These are phyloP conservation scores for Aspergillus taichungensis DNA, from an alignment of 495 filamentous ascomycete genomes.

Conservation along the genomic window DNA sequence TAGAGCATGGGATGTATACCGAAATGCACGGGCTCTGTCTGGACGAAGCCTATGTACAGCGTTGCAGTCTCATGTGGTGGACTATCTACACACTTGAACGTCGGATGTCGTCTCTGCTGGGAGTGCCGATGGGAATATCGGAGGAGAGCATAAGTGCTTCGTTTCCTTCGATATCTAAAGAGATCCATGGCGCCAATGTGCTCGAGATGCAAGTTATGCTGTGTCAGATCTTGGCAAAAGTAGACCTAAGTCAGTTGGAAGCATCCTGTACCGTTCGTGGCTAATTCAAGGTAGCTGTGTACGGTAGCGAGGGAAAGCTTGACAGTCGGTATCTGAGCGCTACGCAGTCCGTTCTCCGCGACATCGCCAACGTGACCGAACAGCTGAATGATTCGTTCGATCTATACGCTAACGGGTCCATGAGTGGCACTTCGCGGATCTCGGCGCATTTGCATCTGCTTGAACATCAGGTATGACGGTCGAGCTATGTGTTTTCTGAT, in stretches of 20 bases:
- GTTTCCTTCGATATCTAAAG: no score
- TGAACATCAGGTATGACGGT: background rate
- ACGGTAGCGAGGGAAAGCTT: background rate
- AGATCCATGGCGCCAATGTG: no score
- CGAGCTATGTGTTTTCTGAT: no score
- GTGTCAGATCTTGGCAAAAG: no score
- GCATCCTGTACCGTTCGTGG: no score
- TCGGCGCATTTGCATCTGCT: slow-evolving; percentile 1
- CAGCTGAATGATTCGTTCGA: background rate
- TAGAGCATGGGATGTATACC: slow-evolving; percentile 1
- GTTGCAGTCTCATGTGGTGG: background rate
- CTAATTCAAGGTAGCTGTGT: no score
- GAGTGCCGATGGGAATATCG: background rate
- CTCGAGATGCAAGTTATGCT: no score
- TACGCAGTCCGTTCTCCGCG: background rate
- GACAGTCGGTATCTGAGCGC: slow-evolving; percentile 1
- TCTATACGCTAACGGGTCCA: background rate
- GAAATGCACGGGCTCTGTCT: background rate
- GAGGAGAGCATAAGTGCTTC: background rate
- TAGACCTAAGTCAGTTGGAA: no score
- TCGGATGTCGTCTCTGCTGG: background rate
- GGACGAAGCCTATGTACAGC: background rate
- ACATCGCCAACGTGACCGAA: background rate
- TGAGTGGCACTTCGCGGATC: background rate
- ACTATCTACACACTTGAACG: background rate